Evolutionary conservation across 768 basidiomycete species (phyloP).

Genomic region (Kwoniella sp.): DNA sequence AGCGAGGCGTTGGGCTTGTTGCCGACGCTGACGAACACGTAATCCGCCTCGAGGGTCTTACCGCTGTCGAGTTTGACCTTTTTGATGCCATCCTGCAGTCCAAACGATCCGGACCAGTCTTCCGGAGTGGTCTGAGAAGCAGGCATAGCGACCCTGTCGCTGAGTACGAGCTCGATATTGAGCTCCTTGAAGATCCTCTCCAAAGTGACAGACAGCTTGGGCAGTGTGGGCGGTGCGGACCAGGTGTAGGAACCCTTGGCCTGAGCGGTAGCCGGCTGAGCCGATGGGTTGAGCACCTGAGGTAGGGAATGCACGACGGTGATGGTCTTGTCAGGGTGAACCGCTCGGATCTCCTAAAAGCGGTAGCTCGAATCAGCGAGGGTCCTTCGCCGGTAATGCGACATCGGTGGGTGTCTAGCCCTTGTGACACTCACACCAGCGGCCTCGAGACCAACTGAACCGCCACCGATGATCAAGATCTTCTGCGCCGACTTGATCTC

Average conservation of each 20-base stretch:
- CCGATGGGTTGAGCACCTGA: constrained; percentile 19
- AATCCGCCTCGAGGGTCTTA: constrained; percentile 27
- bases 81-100: constrained; percentile 23
- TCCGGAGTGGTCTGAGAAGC: constrained; percentile 1
- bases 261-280: not conserved
- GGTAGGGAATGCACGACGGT: constrained; percentile 26
- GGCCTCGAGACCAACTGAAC: constrained; percentile 60
- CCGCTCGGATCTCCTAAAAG: constrained; percentile 22
- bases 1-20: constrained; percentile 30
- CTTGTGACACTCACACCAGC: constrained; percentile 20
- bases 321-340: constrained; percentile 25
- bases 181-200: constrained; percentile 16
- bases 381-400: not conserved
- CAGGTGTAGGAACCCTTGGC: constrained; percentile 6
- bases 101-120: constrained; percentile 25
- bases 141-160: constrained; percentile 26
- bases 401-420: not conserved
- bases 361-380: not conserved
- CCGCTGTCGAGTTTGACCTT: constrained; percentile 21
- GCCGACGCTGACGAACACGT: constrained; percentile 33
- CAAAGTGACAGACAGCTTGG: constrained; percentile 22
- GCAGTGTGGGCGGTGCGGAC: constrained; percentile 12
- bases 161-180: constrained; percentile 25
- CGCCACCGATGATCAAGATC: constrained; percentile 66
- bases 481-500: constrained; percentile 54